Evolutionary conservation across 1,284 basidiomycete genomes (phyloP), one percentile per base, ranked within the genome.

Genomic region (Irpex rosettiformis): DNA sequence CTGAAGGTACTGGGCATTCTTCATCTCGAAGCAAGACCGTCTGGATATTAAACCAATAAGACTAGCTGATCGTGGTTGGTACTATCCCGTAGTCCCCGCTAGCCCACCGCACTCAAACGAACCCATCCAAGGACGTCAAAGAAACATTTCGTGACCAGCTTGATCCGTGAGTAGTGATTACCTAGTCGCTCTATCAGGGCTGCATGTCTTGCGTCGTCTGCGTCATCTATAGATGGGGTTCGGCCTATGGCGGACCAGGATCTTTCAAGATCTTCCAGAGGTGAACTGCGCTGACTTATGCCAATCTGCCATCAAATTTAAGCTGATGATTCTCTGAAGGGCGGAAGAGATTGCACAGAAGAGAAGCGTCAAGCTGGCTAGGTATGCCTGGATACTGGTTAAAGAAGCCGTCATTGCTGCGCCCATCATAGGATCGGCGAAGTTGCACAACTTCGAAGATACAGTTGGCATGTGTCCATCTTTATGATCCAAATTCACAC

Each of bases 311-410:
- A 16, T 16, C 16, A 37, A 8, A 11, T 37, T 8, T 8, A 37
- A 11, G 33, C 5, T 37, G 33, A 37, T 37, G 33, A 16, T 3
- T 37, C 16, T 37, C 33, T 7, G 64, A 43, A 65, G 70, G 11
- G 69, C 78, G 51, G 72, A 76, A 61, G 68, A 73, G 56, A 61
- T 79, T 29, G 76, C 77, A n/a, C 70, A 72, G 60, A 72, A 73
- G 64, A 65, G 66, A 47, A 72, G 72, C 6, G 60, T 74, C 42
- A 67, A 65, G 43, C 78, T 79, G 77, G 73, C 78, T 76, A 78
- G 58, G 66, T 79, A 25, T 3, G 77, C 76, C 6, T 80, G 78
- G 78, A 62, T 62, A 11, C 55, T 77, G 11, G 53, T 65, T n/a
- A 70, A 71, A 55, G 68, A 69, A 13, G 58, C 55, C 45, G 49